Conservation (phyloP, 2,329 filamentous ascomycete species). For the Cladosporium sphaerospermum region DNA sequence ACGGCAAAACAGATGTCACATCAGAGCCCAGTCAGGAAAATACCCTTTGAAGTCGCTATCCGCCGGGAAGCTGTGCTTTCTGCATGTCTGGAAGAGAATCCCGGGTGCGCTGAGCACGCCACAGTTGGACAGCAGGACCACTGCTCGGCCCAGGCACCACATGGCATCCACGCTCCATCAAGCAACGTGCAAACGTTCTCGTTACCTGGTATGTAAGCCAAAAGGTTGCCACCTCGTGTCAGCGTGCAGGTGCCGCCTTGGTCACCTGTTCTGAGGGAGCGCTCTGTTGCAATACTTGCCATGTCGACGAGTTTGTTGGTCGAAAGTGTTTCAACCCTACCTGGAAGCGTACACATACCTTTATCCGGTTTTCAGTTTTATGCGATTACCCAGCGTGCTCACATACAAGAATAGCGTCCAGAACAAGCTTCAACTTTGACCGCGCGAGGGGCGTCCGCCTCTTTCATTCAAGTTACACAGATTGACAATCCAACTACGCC, state of each 20-base stretch:
- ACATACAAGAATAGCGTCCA: background rate
- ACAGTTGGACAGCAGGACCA: background rate
- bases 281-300: too few species aligned
- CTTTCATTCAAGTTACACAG: background rate
- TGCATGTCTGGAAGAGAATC: constrained; percentile 2
- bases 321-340: too few species aligned
- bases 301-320: too few species aligned
- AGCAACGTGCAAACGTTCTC: background rate
- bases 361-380: too few species aligned
- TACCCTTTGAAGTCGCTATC: too few species aligned
- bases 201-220: constrained; percentile 1
- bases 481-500: background rate
- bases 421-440: background rate
- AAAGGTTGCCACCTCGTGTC: background rate
- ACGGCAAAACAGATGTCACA: too few species aligned
- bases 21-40: too few species aligned
- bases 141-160: constrained; percentile 4
- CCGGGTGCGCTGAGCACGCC: constrained; percentile 2
- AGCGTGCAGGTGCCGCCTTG: background rate
- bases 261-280: too few species aligned
- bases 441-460: background rate
- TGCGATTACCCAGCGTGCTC: background rate
- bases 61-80: background rate
- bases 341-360: too few species aligned
- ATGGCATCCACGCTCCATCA: constrained; percentile 5